Evolutionary conservation across 305 asterid species (phyloP), one percentile per base, ranked within the genome.

Genomic region (Fraxinus latifolia): DNA sequence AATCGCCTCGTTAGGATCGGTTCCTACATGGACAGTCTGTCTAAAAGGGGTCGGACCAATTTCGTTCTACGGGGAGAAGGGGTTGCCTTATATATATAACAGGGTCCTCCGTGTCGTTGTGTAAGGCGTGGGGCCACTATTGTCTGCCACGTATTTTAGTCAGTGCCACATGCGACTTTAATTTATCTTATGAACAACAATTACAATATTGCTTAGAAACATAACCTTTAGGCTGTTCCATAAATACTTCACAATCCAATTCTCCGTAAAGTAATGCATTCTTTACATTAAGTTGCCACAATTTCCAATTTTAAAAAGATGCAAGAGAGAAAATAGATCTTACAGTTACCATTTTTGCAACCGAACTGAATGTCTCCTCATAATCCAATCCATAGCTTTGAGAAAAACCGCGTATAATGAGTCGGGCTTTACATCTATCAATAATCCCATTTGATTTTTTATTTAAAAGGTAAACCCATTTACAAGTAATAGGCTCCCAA

Each of bases 391-490:
- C 76, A 78, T 78, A 79, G 0, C 75, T 23, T 79, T 79, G 77
- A 32, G 29, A 65, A 29, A 79, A 68, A 4, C 25, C 82, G 1
- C 62, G 67, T 19, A 23, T 50, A 36, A 79, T 68, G 15, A 78
- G 27, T 17, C 15, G 0, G n/a, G 62, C 76, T 78, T 78, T 78
- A 27, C 15, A 78, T 25, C 14, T 77, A 27, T 82, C 71, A 50
- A 82, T 44, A 8, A 39, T n/a, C 21, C 73, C 81, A 82, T 68
- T 58, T 1, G 55, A 8, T 29, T 19, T 77, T 32, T 39, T 82
- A 29, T 82, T 82, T 5, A 82, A 19, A 17, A 5, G 31, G 34
- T 76, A 82, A 25, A 77, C 58, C 84, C 37, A 77, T 77, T 76
- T 76, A 7, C 84, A 81, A 4, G 77, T 76, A 7, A 75, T 33